These are phyloP conservation scores for Orbilia ellipsospora DNA, from an alignment of 2,329 filamentous ascomycete genomes.

Conservation along the genomic window DNA sequence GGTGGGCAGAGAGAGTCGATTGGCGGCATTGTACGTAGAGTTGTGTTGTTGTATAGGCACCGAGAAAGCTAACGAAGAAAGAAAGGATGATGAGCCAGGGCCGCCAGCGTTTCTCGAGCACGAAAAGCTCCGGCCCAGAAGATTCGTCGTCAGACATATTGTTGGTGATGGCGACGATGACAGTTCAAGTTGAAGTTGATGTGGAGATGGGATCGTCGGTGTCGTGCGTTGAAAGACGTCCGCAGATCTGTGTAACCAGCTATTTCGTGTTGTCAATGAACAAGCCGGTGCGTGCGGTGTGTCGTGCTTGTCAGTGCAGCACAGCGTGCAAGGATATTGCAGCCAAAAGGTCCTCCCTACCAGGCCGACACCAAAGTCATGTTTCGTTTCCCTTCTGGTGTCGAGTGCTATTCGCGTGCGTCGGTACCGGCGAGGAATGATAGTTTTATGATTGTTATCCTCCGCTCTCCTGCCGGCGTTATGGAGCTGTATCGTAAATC, in stretches of 20 bases:
- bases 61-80: slow-evolving; percentile 54
- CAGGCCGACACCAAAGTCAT: slow-evolving; percentile 28
- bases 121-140: slow-evolving; percentile 33
- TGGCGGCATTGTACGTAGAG: slow-evolving; percentile 52
- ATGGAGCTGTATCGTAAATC: slow-evolving; percentile 10
- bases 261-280: slow-evolving; percentile 23
- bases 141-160: slow-evolving; percentile 24
- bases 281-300: slow-evolving; percentile 13
- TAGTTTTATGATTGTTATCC: neutral
- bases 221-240: slow-evolving; percentile 13
- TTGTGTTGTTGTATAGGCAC: slow-evolving; percentile 53
- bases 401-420: neutral
- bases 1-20: slow-evolving; percentile 37
- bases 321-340: slow-evolving; percentile 44
- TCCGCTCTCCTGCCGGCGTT: slow-evolving; percentile 17
- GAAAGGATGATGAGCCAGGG: slow-evolving; percentile 51
- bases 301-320: neutral
- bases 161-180: neutral
- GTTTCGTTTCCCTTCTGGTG: neutral
- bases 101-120: slow-evolving; percentile 51
- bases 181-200: neutral
- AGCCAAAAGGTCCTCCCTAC: slow-evolving; percentile 19
- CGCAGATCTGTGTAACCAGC: slow-evolving; percentile 51
- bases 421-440: slow-evolving; percentile 6
- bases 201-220: neutral